Evolutionary conservation across 2,329 filamentous ascomycete genomes (phyloP).

Genomic region (Epichloe sylvatica): DNA sequence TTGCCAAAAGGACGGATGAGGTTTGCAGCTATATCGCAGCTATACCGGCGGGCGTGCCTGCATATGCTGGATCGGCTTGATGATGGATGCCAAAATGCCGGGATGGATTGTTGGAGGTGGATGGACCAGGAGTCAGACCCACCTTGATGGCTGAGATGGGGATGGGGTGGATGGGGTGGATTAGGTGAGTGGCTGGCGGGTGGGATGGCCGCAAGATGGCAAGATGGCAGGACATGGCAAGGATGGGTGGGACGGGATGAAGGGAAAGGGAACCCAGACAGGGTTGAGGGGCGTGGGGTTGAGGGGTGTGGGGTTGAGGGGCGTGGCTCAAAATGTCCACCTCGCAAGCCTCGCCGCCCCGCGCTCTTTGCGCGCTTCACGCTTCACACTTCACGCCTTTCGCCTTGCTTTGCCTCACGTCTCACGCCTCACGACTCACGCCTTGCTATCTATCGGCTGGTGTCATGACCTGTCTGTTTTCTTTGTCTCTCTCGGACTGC

Average conservation of each 20-base stretch:
- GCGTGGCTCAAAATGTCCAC: background rate
- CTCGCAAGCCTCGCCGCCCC: background rate
- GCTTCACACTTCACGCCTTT: background rate
- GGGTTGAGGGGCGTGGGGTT: background rate
- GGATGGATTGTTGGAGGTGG: conserved; percentile 3
- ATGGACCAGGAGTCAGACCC: background rate
- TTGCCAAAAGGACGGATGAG: conserved; percentile 2
- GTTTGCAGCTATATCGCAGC: background rate
- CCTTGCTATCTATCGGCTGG: background rate
- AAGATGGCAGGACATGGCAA: background rate
- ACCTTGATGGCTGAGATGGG: background rate
- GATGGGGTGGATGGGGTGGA: too few species aligned
- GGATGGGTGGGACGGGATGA: background rate
- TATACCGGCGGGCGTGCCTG: conserved; percentile 1
- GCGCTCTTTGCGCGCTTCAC: background rate
- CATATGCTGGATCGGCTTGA: background rate
- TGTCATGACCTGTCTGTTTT: background rate
- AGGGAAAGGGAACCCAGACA: background rate
- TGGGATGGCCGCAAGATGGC: background rate
- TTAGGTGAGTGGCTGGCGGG: background rate
- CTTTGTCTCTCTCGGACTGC: background rate
- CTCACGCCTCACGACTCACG: background rate
- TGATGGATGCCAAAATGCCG: conserved; percentile 2
- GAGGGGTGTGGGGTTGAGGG: background rate
- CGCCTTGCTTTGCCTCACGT: background rate